Conservation (phyloP, 306 rosid genomes). For the Cicer yamashitae region DNA sequence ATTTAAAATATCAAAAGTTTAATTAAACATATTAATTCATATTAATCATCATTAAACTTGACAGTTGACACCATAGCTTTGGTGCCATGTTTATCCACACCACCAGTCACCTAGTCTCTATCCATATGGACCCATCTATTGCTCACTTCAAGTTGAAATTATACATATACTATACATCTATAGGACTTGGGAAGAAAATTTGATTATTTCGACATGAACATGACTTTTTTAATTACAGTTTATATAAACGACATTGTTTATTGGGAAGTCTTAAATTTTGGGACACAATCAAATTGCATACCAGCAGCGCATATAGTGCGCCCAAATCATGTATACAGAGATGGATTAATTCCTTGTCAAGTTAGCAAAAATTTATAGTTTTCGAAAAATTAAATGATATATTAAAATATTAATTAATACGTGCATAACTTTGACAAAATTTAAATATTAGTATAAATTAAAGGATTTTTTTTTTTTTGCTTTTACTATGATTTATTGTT, state of each 20-base stretch:
- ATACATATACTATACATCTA: background rate
- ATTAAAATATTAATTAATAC: background rate
- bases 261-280: no score
- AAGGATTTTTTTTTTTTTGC: background rate
- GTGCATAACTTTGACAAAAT: background rate
- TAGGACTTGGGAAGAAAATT: background rate
- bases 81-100: conserved; percentile 46
- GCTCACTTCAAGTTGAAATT: conserved; percentile 7
- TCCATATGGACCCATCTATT: conserved; percentile 11
- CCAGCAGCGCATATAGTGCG: no score
- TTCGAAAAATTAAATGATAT: background rate
- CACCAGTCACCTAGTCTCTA: conserved; percentile 33
- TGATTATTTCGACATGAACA: background rate
- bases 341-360: background rate
- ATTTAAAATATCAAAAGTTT: no score
- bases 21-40: no score
- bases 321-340: background rate
- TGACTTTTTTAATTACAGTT: background rate
- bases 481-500: no score
- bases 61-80: conserved; percentile 20
- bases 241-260: background rate
- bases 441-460: background rate
- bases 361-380: background rate
- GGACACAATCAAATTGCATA: no score
- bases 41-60: conserved; percentile 35